A percentile compares a stretch with the other conserved stretches of the same genome.
Conservation (phyloP, 352 stramenopile species). For the Globisporangium ultimum region DNA sequence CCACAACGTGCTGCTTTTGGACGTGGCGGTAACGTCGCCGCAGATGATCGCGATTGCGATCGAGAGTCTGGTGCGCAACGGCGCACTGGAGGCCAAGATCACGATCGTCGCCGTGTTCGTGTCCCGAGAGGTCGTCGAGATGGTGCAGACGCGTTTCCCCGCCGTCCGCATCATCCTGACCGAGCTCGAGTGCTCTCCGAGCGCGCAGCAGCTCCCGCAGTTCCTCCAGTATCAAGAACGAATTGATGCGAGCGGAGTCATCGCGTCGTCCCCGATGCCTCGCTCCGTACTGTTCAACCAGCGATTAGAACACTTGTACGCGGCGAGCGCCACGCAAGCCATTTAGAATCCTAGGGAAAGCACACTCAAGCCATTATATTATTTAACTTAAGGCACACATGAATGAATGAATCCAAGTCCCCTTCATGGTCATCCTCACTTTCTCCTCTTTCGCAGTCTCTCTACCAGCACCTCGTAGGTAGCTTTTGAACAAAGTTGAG, state of each 20-base stretch:
- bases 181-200: conserved; percentile 6
- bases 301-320: conserved; percentile 12
- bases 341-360: too few relatives aligned
- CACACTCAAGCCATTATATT: too few relatives aligned
- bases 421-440: too few relatives aligned
- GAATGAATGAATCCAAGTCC: too few relatives aligned
- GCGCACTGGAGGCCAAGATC: conserved; percentile 9
- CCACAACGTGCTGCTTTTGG: conserved; percentile 14
- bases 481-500: too few relatives aligned
- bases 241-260: not conserved
- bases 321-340: too few relatives aligned
- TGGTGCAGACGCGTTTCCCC: conserved; percentile 10
- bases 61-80: conserved; percentile 14
- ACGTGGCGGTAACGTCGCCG: conserved; percentile 12
- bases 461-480: too few relatives aligned
- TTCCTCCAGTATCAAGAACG: conserved; percentile 4
- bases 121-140: conserved; percentile 8
- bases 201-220: too few relatives aligned
- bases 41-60: conserved; percentile 12
- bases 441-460: too few relatives aligned
- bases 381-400: too few relatives aligned
- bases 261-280: not conserved
- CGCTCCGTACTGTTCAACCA: conserved; percentile 16
- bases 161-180: conserved; percentile 12
- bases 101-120: conserved; percentile 16